Base-by-base conservation (phyloP, 2,329 filamentous ascomycete species). In the Cercospora sp. region DNA sequence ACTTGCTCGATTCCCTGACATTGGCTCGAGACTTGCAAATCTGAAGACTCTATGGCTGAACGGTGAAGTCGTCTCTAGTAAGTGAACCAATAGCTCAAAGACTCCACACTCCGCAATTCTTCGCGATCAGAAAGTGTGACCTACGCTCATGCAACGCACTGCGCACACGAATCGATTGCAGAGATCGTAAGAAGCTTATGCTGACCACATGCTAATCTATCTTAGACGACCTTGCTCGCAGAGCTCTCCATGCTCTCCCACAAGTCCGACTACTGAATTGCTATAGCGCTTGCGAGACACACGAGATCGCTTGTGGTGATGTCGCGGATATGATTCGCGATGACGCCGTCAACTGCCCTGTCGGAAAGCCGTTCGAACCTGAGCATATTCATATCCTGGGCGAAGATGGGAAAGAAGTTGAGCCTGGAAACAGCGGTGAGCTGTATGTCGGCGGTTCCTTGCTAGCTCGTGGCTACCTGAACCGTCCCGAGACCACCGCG, bases 271-370 rank as follows among this genome's bases (percentile, higher is more conserved):
- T 94, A 12, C 86, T 94, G 69, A 94, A 94, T 73, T 91, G 90
- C 73, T 94, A 94, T 80, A 93, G 90, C 75, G 91, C 91, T 16
- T 93, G 91, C 74, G 91, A 94, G 78, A 94, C 91, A 0, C 91
- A 93, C 71, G 91, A 93, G 78, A 89, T 92, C 69, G 90, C 91
- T 1, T 92, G 89, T 71, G 91, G 91, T 48, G 91, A 93, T 73
- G 90, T 94, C 71, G 83, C 84, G 65, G 85, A 87, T 1, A 91
- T 93, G 78, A 71, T 83, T 33, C 79, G 89, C 62, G 82, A 84
- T n/a, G 85, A 90, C 57, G 82, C 86, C 1, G 82, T 85, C 1
- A 91, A 92, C 70, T 93, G 91, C 71, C 90, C 91, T 0, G 91
- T 94, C 12, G 91, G 91, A 0, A 88, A 86, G 1, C 89, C 90